A percentile compares a stretch with the other conserved stretches of the same genome.
Evolutionary conservation across 169 alveolate species (phyloP).

Genomic region (Eimeria falciformis): DNA sequence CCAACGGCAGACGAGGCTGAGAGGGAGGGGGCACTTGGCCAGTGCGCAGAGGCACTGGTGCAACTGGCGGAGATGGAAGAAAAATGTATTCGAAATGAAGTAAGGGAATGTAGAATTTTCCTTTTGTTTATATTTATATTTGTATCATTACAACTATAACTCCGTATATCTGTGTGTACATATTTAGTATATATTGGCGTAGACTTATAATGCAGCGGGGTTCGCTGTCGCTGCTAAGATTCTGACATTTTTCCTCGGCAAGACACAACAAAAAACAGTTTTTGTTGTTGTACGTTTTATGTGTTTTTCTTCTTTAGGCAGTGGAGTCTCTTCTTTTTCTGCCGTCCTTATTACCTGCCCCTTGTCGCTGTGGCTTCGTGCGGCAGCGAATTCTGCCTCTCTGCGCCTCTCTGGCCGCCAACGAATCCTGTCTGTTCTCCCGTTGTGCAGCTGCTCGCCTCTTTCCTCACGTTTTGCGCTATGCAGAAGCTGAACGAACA

Average conservation of each 20-base stretch:
- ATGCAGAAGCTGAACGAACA: background rate
- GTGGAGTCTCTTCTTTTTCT: background rate
- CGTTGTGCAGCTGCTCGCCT: background rate
- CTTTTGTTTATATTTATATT: too few species aligned
- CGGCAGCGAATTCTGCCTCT: background rate
- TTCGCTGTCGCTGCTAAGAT: too few species aligned
- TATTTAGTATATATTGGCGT: too few species aligned
- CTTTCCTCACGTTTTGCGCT: background rate
- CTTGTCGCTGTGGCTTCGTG: background rate
- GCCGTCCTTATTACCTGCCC: background rate
- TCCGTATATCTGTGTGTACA: too few species aligned
- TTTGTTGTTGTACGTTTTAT: too few species aligned
- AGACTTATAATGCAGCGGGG: too few species aligned
- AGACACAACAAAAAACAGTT: too few species aligned
- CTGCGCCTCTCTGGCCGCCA: background rate
- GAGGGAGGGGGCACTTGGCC: background rate
- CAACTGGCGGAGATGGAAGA: slow-evolving; percentile 67
- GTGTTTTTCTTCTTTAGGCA: background rate
- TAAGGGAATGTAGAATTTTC: background rate
- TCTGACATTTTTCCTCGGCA: background rate
- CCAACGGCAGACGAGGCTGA: background rate
- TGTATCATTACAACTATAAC: too few species aligned
- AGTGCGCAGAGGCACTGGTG: slow-evolving; percentile 17
- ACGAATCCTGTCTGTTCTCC: background rate
- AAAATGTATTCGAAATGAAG: slow-evolving; percentile 70